Evolutionary conservation across 768 basidiomycete genomes (phyloP), one percentile per base, ranked within the genome.

Genomic region (Postia placenta): DNA sequence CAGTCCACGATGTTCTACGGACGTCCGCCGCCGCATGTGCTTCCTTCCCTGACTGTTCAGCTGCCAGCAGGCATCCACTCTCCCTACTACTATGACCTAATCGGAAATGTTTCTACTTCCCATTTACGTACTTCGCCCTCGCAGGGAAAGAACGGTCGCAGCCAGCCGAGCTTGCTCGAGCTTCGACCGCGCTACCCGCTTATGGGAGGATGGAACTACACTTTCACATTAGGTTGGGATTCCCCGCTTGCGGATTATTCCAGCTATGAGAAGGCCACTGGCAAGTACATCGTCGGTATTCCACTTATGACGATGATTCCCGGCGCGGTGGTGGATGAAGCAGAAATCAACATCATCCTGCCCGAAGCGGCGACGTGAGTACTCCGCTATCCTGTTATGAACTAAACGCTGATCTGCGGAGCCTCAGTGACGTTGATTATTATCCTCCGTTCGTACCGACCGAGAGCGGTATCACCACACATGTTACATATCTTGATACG

Each of bases 51-150:
- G 44, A 75, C 74, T n/a, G 68, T 96, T 38, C 80, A 83, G 42
- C 83, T 98, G 19, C 96, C 96, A 9, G 67, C 92, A 4, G 84
- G 86, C 26, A 82, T 93, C 49, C 79, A 80, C 52, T 79, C 86
- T 52, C 77, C 85, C 0, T 98, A 98, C 69, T 97, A 79, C 69
- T 90, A 87, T 62, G 96, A 99, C 67, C 70, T 80, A 43, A 87
- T 93, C 57, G 96, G 96, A 45, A 99, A 99, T 63, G 93, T 99
- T 37, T 97, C 95, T 1, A 97, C 94, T 5, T 96, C 95, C 1
- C 80, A 75, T 51, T 78, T 98, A 58, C 84, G 92, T 15, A 70
- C 75, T 5, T 72, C 83, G 3, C 30, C n/a, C 4, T 5, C 15
- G 24, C 48, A 43, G 22, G 36, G 36, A 7, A 81, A 81, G 57